Evolutionary conservation across 208 protist genomes (phyloP).

Genomic region (Trypanosomatidae sp.): DNA sequence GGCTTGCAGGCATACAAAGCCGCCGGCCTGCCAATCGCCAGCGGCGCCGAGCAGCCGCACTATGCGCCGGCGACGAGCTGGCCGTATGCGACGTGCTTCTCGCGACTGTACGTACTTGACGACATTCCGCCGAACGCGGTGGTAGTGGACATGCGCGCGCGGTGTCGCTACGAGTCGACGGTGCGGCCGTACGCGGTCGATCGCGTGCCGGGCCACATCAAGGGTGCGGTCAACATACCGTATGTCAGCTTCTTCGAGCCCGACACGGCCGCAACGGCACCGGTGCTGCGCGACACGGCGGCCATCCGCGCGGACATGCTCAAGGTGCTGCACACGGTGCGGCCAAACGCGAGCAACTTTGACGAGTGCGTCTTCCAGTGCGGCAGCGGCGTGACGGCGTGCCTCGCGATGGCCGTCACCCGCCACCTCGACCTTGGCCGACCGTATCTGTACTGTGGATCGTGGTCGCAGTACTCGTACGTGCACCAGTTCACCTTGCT

Average conservation of each 20-base stretch:
- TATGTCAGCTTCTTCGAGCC: constrained; percentile 13
- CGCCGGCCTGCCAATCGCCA: constrained; percentile 18
- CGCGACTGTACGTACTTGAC: constrained; percentile 12
- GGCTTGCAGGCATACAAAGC: constrained; percentile 38
- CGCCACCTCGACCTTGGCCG: constrained; percentile 51
- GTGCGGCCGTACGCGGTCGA: constrained; percentile 45
- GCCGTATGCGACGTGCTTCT: constrained; percentile 25
- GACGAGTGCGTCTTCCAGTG: constrained; percentile 62
- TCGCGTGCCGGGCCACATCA: constrained; percentile 56
- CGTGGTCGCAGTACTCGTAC: constrained; percentile 70
- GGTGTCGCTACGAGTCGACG: constrained; percentile 35
- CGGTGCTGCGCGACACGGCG: constrained; percentile 18
- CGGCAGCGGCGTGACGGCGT: constrained; percentile 68
- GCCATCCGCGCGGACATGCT: constrained; percentile 35
- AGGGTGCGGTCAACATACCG: constrained; percentile 44
- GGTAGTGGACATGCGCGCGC: constrained; percentile 44
- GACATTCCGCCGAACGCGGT: constrained; percentile 34
- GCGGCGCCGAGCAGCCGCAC: not conserved
- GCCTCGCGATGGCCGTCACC: constrained; percentile 50
- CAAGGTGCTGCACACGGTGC: constrained; percentile 7
- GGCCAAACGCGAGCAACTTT: constrained; percentile 8
- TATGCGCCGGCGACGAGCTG: constrained; percentile 9
- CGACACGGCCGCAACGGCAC: constrained; percentile 4
- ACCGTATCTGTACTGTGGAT: constrained; percentile 60
- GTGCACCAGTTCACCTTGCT: constrained; percentile 22